These are phyloP conservation scores for Serendipita vermifera DNA, from an alignment of 768 basidiomycete genomes.

Conservation along the genomic window DNA sequence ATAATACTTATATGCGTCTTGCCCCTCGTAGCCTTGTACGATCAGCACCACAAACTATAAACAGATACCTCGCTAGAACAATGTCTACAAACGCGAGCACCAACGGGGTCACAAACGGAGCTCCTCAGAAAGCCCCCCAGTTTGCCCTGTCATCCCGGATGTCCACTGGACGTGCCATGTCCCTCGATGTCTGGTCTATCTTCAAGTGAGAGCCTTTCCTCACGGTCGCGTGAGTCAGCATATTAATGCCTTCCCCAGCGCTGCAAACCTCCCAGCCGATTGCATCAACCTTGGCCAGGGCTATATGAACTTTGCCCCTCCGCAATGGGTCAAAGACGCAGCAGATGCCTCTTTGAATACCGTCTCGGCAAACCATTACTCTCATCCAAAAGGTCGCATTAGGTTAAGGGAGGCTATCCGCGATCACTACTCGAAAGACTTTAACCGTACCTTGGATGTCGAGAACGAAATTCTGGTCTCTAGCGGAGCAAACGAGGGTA, in stretches of 20 bases:
- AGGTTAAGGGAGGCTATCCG: conserved; percentile 82
- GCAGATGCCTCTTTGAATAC: conserved; percentile 53
- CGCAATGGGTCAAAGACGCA: conserved; percentile 62
- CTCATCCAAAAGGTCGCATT: conserved; percentile 78
- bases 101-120: background rate
- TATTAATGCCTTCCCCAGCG: conserved; percentile 33
- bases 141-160: conserved; percentile 61
- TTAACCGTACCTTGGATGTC: conserved; percentile 57
- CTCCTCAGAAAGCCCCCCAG: background rate
- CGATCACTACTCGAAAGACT: conserved; percentile 54
- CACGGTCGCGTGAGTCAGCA: conserved; percentile 9
- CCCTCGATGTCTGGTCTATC: conserved; percentile 83
- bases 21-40: too few relatives aligned
- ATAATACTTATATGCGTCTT: too few relatives aligned
- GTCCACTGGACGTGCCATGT: conserved; percentile 60
- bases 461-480: conserved; percentile 87
- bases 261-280: conserved; percentile 73
- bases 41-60: too few relatives aligned
- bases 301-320: conserved; percentile 88
- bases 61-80: too few relatives aligned
- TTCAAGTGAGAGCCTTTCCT: conserved; percentile 47
- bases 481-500: conserved; percentile 95
- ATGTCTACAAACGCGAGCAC: background rate
- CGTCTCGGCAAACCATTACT: conserved; percentile 70
- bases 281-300: conserved; percentile 93